phyloP scores from a whole-genome alignment of 2,329 filamentous ascomycete genomes.

The Pseudogymnoascus sp. region DNA sequence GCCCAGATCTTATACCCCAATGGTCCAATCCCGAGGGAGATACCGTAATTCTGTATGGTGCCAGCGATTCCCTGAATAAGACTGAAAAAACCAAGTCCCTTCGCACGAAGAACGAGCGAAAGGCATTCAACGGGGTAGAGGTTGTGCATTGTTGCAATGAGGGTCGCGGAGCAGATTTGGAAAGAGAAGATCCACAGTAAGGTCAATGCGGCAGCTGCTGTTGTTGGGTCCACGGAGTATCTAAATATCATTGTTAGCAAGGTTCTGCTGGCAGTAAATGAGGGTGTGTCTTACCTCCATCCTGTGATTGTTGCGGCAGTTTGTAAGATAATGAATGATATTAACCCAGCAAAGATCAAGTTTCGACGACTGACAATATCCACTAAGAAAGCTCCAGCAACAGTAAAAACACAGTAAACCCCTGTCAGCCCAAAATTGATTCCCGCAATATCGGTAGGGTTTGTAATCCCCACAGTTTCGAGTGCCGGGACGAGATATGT shows the following conservation, averaged over 20 bases:
- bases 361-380: conserved; percentile 37
- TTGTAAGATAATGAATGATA: conserved; percentile 38
- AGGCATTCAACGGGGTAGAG: conserved; percentile 40
- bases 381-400: conserved; percentile 36
- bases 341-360: conserved; percentile 38
- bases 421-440: conserved; percentile 38
- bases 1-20: conserved; percentile 45
- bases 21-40: conserved; percentile 39
- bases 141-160: conserved; percentile 43
- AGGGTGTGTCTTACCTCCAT: conserved; percentile 28
- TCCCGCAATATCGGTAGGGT: conserved; percentile 33
- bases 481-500: conserved; percentile 36
- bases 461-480: conserved; percentile 35
- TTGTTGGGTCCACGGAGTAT: conserved; percentile 29
- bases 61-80: conserved; percentile 39
- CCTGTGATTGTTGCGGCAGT: conserved; percentile 40
- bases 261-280: neutral
- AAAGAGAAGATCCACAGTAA: conserved; percentile 43
- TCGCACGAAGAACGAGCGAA: conserved; percentile 37
- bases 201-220: conserved; percentile 34
- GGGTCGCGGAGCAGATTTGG: conserved; percentile 38
- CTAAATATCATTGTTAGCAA: conserved; percentile 14
- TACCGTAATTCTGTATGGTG: conserved; percentile 39
- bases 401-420: conserved; percentile 41
- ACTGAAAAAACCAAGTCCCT: conserved; percentile 39